These are phyloP conservation scores for Barnettozyma salicaria DNA, from an alignment of 805 yeast species.

Conservation along the genomic window DNA sequence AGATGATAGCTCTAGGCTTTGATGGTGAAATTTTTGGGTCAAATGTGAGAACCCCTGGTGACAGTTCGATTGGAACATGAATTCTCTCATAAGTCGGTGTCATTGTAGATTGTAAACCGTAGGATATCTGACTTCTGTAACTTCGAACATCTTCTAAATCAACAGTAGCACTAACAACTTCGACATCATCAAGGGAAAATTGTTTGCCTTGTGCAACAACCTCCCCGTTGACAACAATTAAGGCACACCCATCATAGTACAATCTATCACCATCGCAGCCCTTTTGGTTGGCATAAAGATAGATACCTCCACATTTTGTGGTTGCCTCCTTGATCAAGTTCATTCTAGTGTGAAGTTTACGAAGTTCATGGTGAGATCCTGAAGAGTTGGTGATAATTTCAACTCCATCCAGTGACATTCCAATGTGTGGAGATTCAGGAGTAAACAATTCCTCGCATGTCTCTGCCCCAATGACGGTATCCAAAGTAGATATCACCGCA, in stretches of 20 bases:
- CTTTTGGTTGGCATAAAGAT: conserved; percentile 87
- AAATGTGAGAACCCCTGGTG: conserved; percentile 54
- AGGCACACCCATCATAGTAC: conserved; percentile 95
- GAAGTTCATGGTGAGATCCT: conserved; percentile 95
- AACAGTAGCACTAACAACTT: conserved; percentile 91
- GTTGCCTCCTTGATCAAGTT: conserved; percentile 88
- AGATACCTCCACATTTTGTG: conserved; percentile 93
- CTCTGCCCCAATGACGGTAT: conserved; percentile 92
- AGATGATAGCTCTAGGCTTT: conserved; percentile 40
- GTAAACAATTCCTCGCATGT: conserved; percentile 98
- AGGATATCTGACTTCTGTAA: conserved; percentile 67
- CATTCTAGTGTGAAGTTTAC: conserved; percentile 82
- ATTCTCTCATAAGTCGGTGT: conserved; percentile 40
- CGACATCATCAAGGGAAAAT: conserved; percentile 85
- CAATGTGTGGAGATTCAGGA: conserved; percentile 91
- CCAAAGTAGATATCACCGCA: conserved; percentile 76
- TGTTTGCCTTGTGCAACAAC: conserved; percentile 93
- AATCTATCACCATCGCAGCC: conserved; percentile 98
- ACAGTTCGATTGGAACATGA: conserved; percentile 56
- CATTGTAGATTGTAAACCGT: conserved; percentile 31
- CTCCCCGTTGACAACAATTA: conserved; percentile 86
- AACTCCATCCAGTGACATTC: conserved; percentile 92
- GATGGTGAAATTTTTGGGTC: conserved; percentile 61
- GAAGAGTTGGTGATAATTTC: conserved; percentile 93
- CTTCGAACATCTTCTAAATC: conserved; percentile 87